phyloP scores from a whole-genome alignment of 805 yeast genomes.

The Metschnikowia rubicola region DNA sequence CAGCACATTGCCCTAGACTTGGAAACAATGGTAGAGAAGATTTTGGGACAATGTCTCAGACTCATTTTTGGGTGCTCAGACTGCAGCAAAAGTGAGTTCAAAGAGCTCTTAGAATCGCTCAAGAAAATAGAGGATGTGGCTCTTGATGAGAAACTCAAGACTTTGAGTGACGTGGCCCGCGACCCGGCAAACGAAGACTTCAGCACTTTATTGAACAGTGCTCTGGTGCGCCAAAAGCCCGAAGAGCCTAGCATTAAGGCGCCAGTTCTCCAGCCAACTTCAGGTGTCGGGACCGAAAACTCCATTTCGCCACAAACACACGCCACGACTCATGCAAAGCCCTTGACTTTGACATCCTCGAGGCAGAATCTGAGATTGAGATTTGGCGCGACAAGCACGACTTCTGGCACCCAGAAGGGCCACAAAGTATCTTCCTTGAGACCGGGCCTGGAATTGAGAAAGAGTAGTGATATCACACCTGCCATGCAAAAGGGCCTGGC shows the following conservation, averaged over 20 bases:
- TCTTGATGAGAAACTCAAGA: constrained; percentile 7
- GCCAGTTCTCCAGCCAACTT: constrained; percentile 16
- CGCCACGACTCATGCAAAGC: constrained; percentile 3
- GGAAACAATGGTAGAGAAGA: constrained; percentile 14
- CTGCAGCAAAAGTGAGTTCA: constrained; percentile 33
- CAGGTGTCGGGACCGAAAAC: neutral
- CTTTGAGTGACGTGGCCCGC: constrained; percentile 2
- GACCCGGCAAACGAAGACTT: constrained; percentile 18
- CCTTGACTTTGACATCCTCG: constrained; percentile 9
- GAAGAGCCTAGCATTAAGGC: constrained; percentile 24
- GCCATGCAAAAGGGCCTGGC: neutral
- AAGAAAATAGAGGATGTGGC: constrained; percentile 8
- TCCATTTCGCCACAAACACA: neutral
- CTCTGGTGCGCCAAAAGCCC: constrained; percentile 22
- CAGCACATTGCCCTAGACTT: constrained; percentile 14
- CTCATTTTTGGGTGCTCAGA: constrained; percentile 39
- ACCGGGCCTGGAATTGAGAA: constrained; percentile 1
- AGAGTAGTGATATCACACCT: neutral
- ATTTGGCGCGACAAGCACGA: constrained; percentile 11
- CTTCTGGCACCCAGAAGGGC: neutral
- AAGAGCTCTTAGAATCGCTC: constrained; percentile 21
- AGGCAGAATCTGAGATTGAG: constrained; percentile 3
- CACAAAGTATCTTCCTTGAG: neutral
- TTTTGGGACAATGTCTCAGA: constrained; percentile 18
- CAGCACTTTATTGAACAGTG: constrained; percentile 30